phyloP scores from a whole-genome alignment of 345 rosid species.

The Moringa oleifera region DNA sequence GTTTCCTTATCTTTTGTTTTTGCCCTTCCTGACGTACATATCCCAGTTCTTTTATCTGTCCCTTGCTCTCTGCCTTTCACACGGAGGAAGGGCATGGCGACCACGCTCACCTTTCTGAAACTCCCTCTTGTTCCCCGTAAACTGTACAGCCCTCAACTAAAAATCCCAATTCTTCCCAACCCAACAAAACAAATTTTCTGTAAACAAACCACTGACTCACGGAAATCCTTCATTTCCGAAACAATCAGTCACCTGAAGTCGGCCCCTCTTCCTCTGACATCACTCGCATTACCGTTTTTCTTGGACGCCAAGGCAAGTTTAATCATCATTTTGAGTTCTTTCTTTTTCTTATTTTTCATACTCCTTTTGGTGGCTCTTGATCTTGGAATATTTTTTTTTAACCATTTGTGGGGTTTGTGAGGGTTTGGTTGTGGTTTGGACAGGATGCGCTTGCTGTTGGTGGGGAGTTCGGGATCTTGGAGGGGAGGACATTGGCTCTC shows the following conservation, averaged over 20 bases:
- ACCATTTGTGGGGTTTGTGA: too few relatives aligned
- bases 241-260: slow-evolving; percentile 30
- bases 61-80: too few relatives aligned
- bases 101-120: slow-evolving; percentile 57
- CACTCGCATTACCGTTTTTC: slow-evolving; percentile 55
- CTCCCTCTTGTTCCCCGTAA: slow-evolving; percentile 32
- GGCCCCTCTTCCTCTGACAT: slow-evolving; percentile 52
- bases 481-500: slow-evolving; percentile 73
- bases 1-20: too few relatives aligned
- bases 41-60: too few relatives aligned
- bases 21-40: too few relatives aligned
- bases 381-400: too few relatives aligned
- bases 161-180: slow-evolving; percentile 14
- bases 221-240: slow-evolving; percentile 21
- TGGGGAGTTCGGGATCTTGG: slow-evolving; percentile 82
- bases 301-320: slow-evolving; percentile 48
- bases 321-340: too few relatives aligned
- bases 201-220: too few relatives aligned
- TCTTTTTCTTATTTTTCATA: too few relatives aligned
- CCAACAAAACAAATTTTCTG: too few relatives aligned
- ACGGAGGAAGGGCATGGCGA: slow-evolving; percentile 42
- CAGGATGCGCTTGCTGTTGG: slow-evolving; percentile 80
- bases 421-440: not conserved
- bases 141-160: slow-evolving; percentile 1
- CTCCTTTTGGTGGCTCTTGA: too few relatives aligned